Evolutionary conservation across 805 yeast genomes (phyloP), one percentile per base, ranked within the genome.

Genomic region (Teunomyces pallodes): DNA sequence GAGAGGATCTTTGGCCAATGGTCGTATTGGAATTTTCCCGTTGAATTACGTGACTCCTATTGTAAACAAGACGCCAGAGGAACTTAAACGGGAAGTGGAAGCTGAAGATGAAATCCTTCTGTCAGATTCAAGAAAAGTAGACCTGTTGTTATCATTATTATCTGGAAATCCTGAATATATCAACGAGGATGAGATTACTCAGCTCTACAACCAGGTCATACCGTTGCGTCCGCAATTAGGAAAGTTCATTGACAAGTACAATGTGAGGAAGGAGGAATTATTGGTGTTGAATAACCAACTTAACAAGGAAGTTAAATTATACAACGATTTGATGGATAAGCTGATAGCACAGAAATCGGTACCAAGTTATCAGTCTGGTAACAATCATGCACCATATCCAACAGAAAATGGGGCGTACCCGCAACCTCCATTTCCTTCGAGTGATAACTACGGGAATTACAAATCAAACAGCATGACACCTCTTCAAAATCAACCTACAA

Each of bases 21-120:
- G 97, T 0, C 78, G 77, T 46, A 75, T 83, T 44, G 99, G 99
- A 14, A 85, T 94, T 10, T 90, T 92, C 66, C 99, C 99, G 0
- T 77, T 88, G 49, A 92, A 92, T 63, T 92, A 94, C 61, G 98
- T 94, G 1, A 79, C 88, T 0, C 90, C 90, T 2, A 70, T 90
- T 4, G 79, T 83, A 1, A 86, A 83, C 41, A 84, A 86, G 31
- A 74, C 88, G 0, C 75, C 80, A 2, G 76, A 77, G 43, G 91
- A 90, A 53, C 51, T 85, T 4, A 66, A 68, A 6, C 66, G 70
- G 26, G 86, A 84, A 56, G 54, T 60, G 28, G 67, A 71, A 53
- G 66, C 71, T 50, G 90, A 88, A 63, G 64, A 70, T 28, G 60
- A 72, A 51, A 65, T 91, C 42, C 71, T 87, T 39, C 67, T 75